Percentiles rank a stretch among this genome's conserved stretches.
Evolutionary conservation across 805 yeast species (phyloP).

Genomic region (Wickerhamiella alocasiicola): DNA sequence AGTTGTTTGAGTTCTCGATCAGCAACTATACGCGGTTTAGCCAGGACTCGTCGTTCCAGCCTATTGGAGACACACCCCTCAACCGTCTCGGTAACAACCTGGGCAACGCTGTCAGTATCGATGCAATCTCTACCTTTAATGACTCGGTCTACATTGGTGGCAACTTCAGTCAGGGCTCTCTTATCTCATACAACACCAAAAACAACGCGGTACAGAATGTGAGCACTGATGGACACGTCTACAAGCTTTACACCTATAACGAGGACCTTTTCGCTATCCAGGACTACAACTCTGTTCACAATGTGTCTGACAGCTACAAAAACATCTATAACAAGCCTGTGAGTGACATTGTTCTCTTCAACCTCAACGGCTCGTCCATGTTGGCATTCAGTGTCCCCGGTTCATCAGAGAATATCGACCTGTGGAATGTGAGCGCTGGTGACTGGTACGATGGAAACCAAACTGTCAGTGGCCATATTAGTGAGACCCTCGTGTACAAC

Average conservation of each 20-base stretch:
- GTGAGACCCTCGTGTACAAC: slow-evolving; percentile 4
- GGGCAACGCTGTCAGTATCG: slow-evolving; percentile 33
- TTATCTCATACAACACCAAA: neutral
- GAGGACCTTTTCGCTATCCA: slow-evolving; percentile 2
- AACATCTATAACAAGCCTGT: slow-evolving; percentile 18
- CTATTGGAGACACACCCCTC: slow-evolving; percentile 40
- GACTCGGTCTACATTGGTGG: slow-evolving; percentile 38
- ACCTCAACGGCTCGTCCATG: slow-evolving; percentile 20
- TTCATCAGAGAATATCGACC: neutral
- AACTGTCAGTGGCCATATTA: slow-evolving; percentile 14
- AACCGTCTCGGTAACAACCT: slow-evolving; percentile 28
- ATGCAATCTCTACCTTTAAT: slow-evolving; percentile 25
- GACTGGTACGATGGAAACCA: slow-evolving; percentile 12
- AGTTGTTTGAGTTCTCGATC: slow-evolving; percentile 64
- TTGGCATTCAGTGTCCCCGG: slow-evolving; percentile 22
- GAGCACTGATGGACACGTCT: slow-evolving; percentile 5
- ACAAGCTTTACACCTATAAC: slow-evolving; percentile 5
- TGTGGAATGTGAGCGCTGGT: slow-evolving; percentile 20
- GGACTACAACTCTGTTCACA: slow-evolving; percentile 6
- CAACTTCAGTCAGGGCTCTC: slow-evolving; percentile 28
- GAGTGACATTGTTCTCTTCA: slow-evolving; percentile 14
- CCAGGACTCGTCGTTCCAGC: slow-evolving; percentile 22
- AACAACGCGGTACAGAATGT: neutral
- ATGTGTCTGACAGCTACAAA: slow-evolving; percentile 2
- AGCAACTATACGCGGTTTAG: slow-evolving; percentile 43